These are phyloP conservation scores for Pisolithus marmoratus DNA, from an alignment of 768 basidiomycete species.

Conservation along the genomic window DNA sequence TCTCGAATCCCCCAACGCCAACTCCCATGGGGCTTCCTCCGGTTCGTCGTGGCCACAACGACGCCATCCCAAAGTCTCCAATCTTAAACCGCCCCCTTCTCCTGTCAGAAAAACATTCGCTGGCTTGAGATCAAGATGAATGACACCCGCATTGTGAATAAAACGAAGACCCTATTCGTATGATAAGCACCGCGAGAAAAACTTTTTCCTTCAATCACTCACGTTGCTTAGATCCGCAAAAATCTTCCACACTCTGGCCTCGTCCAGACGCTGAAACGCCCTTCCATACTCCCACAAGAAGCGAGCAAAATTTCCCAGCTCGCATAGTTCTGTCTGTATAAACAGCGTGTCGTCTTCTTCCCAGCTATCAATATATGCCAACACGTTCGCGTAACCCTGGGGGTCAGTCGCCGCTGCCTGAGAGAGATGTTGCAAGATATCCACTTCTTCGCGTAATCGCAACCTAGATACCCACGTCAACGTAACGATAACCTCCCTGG, in stretches of 20 bases:
- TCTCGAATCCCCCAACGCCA: conserved; percentile 59
- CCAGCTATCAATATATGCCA: conserved; percentile 92
- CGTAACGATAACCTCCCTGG: conserved; percentile 9
- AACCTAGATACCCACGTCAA: conserved; percentile 38
- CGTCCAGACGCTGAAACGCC: conserved; percentile 77
- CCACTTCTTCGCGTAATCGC: conserved; percentile 91
- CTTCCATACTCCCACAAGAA: conserved; percentile 93
- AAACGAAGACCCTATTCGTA: conserved; percentile 68
- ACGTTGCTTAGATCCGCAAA: conserved; percentile 85
- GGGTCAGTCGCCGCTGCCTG: conserved; percentile 24
- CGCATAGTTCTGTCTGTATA: conserved; percentile 94
- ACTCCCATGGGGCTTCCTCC: conserved; percentile 33
- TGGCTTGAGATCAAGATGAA: conserved; percentile 96
- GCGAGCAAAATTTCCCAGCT: conserved; percentile 82
- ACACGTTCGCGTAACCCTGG: conserved; percentile 65
- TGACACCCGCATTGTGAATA: conserved; percentile 82
- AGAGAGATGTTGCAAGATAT: conserved; percentile 76
- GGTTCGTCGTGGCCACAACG: conserved; percentile 70
- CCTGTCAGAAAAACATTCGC: conserved; percentile 91
- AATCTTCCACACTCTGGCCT: conserved; percentile 95
- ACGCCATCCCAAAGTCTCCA: conserved; percentile 99
- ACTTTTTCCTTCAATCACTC: conserved; percentile 29
- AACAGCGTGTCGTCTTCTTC: conserved; percentile 84
- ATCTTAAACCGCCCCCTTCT: conserved; percentile 88
- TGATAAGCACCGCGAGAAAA: not conserved